Base-by-base conservation (phyloP, 1,284 basidiomycete genomes). In the Trichosporon inkin region DNA sequence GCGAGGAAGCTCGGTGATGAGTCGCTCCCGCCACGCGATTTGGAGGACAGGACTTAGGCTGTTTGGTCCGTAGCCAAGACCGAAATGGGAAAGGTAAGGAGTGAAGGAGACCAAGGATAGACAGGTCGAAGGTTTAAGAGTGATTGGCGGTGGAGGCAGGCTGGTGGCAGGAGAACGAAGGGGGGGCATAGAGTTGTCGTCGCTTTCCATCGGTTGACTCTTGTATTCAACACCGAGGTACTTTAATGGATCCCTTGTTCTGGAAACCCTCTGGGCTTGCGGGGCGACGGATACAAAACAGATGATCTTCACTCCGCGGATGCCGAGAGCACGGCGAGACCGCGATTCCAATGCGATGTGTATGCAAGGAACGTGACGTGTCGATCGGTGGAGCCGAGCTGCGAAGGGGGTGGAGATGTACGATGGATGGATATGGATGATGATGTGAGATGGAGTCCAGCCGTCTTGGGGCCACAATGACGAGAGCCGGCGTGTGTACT, bases 191-290 rank as follows among this genome's bases (percentile, higher is more conserved):
- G 28, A 49, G 44, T 22, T 49, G 24, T 49, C 44, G 44, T 49
- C 24, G 44, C 24, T 32, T 32, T 49, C 44, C 44, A 32, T 49
- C 44, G 44, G 44, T 49, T 49, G 24, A 49, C 44, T 49, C 44
- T 49, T 49, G 44, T 32, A 32, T 24, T n/a, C 44, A 49, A 49
- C 44, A 49, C 44, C 44, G 44, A 49, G 44, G 44, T 49, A 49
- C 44, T 49, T 44, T 49, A n/a, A 49, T 28, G 44, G 44, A 49
- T 49, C 44, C 44, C 24, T 49, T 49, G 44, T 49, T 49, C 44
- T 49, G 44, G 44, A 49, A 49, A 49, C 44, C 44, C 44, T 49
- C 44, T 49, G 44, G 24, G 22, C 44, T 49, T 24, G 28, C 44
- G 16, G 44, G 44, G 22, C 24, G 7, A 49, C 44, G 44, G 44